Evolutionary conservation across 2,329 filamentous ascomycete genomes (phyloP).

Genomic region (Rhinocladiella similis): DNA sequence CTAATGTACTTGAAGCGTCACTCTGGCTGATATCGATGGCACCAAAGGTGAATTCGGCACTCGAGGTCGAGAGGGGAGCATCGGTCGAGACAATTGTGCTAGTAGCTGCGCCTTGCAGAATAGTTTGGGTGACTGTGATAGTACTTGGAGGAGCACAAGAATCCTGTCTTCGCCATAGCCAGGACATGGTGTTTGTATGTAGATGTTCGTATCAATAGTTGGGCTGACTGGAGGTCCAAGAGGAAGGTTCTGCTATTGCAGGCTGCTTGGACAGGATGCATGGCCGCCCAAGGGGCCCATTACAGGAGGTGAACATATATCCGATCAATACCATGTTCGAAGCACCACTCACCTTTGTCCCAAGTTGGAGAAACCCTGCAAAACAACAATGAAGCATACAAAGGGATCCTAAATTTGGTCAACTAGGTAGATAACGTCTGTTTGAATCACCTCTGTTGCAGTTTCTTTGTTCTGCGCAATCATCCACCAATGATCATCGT

Average conservation of each 20-base stretch:
- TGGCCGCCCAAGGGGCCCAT: too few relatives aligned
- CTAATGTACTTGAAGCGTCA: neutral
- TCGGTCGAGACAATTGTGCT: conserved; percentile 8
- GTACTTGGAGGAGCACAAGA: conserved; percentile 11
- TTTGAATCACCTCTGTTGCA: neutral
- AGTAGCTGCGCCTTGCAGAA: conserved; percentile 18
- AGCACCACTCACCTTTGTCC: conserved; percentile 1
- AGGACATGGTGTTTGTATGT: too few relatives aligned
- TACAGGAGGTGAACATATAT: neutral
- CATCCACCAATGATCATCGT: neutral
- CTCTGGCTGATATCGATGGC: neutral
- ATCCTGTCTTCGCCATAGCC: too few relatives aligned
- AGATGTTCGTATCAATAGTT: too few relatives aligned
- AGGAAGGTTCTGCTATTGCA: neutral
- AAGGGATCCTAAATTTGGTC: neutral
- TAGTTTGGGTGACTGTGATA: conserved; percentile 20
- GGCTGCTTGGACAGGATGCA: neutral
- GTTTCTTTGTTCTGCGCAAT: neutral
- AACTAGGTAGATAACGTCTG: neutral
- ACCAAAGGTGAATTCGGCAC: neutral
- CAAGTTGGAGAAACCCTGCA: neutral
- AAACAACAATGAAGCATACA: neutral
- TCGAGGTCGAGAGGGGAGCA: neutral
- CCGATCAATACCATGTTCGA: neutral
- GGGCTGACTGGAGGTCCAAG: neutral